Percentiles rank a stretch among this genome's conserved stretches.
These are phyloP conservation scores for Metschnikowia reukaufii DNA, from an alignment of 805 yeast genomes.

Conservation along the genomic window DNA sequence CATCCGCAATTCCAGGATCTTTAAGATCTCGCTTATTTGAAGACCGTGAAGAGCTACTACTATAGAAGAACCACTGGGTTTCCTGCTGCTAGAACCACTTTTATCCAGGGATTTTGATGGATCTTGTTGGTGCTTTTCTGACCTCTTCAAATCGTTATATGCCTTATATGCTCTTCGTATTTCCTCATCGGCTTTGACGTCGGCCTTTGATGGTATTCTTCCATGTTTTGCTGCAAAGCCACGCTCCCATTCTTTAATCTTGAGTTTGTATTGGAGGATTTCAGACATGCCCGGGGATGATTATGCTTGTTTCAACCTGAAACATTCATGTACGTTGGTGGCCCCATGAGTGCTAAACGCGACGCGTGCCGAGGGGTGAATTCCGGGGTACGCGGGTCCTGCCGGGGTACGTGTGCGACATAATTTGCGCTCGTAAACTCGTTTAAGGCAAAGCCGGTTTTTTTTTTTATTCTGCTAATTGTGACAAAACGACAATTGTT, in stretches of 20 bases:
- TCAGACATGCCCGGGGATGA: slow-evolving; percentile 6
- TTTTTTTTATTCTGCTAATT: too few species aligned
- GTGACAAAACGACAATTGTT: neutral
- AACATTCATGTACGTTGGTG: neutral
- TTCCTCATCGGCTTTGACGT: slow-evolving; percentile 31
- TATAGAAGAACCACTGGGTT: neutral
- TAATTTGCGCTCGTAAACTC: neutral
- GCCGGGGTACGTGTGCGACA: neutral
- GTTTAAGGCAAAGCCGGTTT: too few species aligned
- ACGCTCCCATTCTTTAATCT: slow-evolving; percentile 44
- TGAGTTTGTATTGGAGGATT: slow-evolving; percentile 12
- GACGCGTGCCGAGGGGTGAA: neutral
- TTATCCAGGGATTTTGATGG: neutral
- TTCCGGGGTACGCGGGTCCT: slow-evolving; percentile 1
- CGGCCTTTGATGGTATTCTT: slow-evolving; percentile 34
- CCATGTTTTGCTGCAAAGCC: slow-evolving; percentile 28
- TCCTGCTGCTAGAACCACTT: neutral
- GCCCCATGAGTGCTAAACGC: neutral
- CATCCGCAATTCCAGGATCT: neutral
- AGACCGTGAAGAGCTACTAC: neutral
- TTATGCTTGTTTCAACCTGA: neutral
- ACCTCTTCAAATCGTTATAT: slow-evolving; percentile 24
- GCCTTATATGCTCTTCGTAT: slow-evolving; percentile 34
- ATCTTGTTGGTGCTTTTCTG: slow-evolving; percentile 8
- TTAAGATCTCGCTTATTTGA: neutral